Evolutionary conservation across 2,329 filamentous ascomycete species (phyloP).

Genomic region (Bipolaris zeicola): DNA sequence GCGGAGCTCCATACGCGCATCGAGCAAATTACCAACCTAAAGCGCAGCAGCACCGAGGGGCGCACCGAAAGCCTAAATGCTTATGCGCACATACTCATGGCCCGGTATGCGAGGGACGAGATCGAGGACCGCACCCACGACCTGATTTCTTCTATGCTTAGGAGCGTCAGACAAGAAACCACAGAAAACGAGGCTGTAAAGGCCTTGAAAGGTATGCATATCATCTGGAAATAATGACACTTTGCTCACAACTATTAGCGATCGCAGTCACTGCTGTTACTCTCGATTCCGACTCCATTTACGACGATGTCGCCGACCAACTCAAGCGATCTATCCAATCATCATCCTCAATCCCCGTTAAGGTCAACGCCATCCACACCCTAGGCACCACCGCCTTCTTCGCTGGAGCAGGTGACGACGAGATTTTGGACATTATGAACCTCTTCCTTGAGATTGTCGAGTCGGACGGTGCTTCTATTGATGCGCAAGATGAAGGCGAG

Average conservation of each 20-base stretch:
- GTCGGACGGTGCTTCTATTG: constrained; percentile 75
- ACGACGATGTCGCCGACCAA: constrained; percentile 63
- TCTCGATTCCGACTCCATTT: constrained; percentile 67
- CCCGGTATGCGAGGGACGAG: constrained; percentile 68
- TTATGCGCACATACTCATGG: constrained; percentile 70
- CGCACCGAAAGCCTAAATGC: constrained; percentile 68
- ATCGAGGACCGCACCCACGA: constrained; percentile 65
- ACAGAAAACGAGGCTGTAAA: constrained; percentile 71
- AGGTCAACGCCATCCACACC: constrained; percentile 73
- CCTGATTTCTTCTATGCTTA: constrained; percentile 68
- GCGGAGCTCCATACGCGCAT: constrained; percentile 69
- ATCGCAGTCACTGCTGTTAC: constrained; percentile 73
- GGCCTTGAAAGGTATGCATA: constrained; percentile 65
- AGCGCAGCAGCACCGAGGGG: constrained; percentile 74
- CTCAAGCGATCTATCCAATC: constrained; percentile 70
- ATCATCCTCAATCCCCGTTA: constrained; percentile 67
- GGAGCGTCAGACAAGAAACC: constrained; percentile 71
- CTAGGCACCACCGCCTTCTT: constrained; percentile 76
- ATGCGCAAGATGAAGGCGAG: constrained; percentile 70
- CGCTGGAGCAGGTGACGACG: constrained; percentile 72
- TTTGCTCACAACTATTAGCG: constrained; percentile 50
- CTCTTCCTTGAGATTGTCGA: constrained; percentile 78
- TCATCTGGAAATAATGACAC: neutral
- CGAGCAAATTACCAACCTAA: constrained; percentile 74
- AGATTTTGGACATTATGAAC: constrained; percentile 72